Evolutionary conservation across 306 rosid species (phyloP).

Genomic region (Cucurbita maxima): DNA sequence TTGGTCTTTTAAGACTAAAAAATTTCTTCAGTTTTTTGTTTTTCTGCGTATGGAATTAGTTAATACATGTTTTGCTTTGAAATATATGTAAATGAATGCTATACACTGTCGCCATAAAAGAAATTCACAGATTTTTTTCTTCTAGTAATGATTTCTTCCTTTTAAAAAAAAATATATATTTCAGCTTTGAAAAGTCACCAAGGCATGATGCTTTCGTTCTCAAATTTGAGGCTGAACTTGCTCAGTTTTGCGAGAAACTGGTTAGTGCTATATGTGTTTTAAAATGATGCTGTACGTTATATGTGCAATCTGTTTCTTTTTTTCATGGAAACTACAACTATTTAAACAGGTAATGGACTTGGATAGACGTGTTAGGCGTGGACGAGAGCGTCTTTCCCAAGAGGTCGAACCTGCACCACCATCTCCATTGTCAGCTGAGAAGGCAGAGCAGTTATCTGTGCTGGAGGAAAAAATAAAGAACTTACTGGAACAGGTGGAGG

Average conservation of each 20-base stretch:
- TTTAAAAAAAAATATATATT: neutral
- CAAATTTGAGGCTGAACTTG: slow-evolving; percentile 87
- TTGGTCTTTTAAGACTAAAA: neutral
- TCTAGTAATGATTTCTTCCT: slow-evolving; percentile 4
- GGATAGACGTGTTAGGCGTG: slow-evolving; percentile 95
- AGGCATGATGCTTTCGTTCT: slow-evolving; percentile 72
- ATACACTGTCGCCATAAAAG: neutral
- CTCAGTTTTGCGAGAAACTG: slow-evolving; percentile 92
- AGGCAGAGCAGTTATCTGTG: slow-evolving; percentile 69
- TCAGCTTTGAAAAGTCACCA: slow-evolving; percentile 87
- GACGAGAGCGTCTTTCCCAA: slow-evolving; percentile 91
- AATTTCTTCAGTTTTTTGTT: neutral
- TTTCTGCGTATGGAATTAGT: neutral
- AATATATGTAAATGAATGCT: neutral
- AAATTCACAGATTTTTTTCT: neutral
- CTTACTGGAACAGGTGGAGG: slow-evolving; percentile 88
- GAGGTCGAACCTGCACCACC: slow-evolving; percentile 90
- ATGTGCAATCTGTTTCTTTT: neutral
- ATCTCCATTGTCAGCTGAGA: slow-evolving; percentile 70
- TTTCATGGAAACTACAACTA: neutral
- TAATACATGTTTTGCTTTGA: neutral
- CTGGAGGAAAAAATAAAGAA: slow-evolving; percentile 96
- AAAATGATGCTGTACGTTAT: slow-evolving; percentile 1
- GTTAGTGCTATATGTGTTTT: slow-evolving; percentile 21
- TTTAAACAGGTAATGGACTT: slow-evolving; percentile 75